phyloP scores from a whole-genome alignment of 768 basidiomycete species.

The Cantharellus cinnabarinus region DNA sequence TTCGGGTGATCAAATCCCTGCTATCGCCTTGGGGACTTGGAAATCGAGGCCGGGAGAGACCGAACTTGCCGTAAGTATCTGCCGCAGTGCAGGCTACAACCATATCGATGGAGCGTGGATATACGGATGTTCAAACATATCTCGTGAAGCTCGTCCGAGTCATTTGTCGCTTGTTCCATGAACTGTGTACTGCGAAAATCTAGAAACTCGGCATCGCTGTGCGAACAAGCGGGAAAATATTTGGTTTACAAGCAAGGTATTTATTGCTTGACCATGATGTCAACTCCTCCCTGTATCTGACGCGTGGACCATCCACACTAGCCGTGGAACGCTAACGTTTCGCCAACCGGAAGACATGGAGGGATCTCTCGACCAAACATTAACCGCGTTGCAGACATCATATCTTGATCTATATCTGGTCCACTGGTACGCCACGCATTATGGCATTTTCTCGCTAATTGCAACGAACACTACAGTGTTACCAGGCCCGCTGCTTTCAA shows the following conservation, averaged over 20 bases:
- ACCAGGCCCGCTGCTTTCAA: background rate
- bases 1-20: background rate
- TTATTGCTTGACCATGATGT: background rate
- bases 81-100: background rate
- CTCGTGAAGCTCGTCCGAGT: background rate
- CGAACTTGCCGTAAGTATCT: background rate
- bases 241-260: conserved; percentile 43
- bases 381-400: conserved; percentile 42
- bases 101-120: background rate
- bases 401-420: conserved; percentile 36
- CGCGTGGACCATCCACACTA: background rate
- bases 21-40: background rate
- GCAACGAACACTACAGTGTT: background rate
- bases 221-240: conserved; percentile 43
- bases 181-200: background rate
- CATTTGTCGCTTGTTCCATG: background rate
- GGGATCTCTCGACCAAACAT: conserved; percentile 48
- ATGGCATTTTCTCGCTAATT: background rate
- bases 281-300: background rate
- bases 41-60: background rate
- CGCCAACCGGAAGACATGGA: conserved; percentile 14
- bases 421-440: background rate
- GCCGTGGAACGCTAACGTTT: background rate
- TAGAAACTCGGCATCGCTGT: conserved; percentile 61
- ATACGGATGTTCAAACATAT: background rate